Evolutionary conservation across 23 red algal species (phyloP).

Genomic region (Chondrus crispus): DNA sequence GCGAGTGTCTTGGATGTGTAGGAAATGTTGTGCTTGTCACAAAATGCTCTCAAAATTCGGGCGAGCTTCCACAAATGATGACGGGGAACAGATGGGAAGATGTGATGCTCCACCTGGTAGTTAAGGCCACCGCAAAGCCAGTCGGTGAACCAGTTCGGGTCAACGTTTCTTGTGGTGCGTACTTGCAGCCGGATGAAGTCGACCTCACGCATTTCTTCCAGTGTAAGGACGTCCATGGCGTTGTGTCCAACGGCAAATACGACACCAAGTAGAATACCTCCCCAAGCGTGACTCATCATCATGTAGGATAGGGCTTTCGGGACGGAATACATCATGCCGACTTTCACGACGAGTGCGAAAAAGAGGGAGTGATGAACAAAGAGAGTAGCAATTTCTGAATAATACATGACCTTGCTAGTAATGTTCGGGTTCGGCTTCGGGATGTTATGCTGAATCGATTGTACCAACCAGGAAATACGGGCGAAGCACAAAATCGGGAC

Average conservation of each 20-base stretch:
- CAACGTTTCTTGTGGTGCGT: conserved; percentile 68
- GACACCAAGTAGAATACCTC: conserved; percentile 75
- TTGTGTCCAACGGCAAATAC: conserved; percentile 87
- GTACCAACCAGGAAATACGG: conserved; percentile 72
- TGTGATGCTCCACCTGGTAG: conserved; percentile 90
- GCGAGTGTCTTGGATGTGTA: conserved; percentile 66
- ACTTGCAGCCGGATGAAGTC: conserved; percentile 80
- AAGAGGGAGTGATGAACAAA: conserved; percentile 48
- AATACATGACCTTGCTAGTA: conserved; percentile 10
- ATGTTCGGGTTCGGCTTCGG: conserved; percentile 17
- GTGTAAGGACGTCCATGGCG: conserved; percentile 79
- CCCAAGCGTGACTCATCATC: conserved; percentile 42
- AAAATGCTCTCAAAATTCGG: conserved; percentile 56
- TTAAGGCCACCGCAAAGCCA: conserved; percentile 81
- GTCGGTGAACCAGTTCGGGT: conserved; percentile 57
- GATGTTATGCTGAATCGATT: conserved; percentile 47
- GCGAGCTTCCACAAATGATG: conserved; percentile 56
- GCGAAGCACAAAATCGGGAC: conserved; percentile 75
- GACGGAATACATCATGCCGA: conserved; percentile 15
- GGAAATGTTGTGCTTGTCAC: conserved; percentile 68
- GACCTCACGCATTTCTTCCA: conserved; percentile 33
- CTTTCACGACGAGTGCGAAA: conserved; percentile 17
- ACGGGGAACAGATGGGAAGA: conserved; percentile 76
- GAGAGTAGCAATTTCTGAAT: conserved; percentile 37
- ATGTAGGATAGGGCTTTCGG: conserved; percentile 13